phyloP scores from a whole-genome alignment of 331 rosid genomes.

The Malus hybrid region DNA sequence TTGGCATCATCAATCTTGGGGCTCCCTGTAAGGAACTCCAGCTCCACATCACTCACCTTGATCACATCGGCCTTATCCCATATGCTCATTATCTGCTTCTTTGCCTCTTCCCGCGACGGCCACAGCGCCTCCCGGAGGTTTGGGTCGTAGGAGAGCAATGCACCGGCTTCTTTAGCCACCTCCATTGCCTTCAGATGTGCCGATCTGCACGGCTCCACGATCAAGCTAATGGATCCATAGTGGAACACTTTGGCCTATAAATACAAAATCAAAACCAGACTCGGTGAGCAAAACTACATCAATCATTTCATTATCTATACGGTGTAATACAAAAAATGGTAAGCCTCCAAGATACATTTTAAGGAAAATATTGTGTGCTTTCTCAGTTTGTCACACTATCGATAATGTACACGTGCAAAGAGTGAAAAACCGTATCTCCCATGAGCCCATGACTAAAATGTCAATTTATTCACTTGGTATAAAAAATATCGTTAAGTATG shows the following conservation, averaged over 20 bases:
- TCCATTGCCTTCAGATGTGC: conserved; percentile 91
- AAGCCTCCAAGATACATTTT: too few relatives aligned
- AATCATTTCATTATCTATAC: too few relatives aligned
- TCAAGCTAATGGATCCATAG: conserved; percentile 91
- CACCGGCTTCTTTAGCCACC: conserved; percentile 83
- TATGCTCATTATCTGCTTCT: conserved; percentile 71
- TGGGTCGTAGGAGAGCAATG: conserved; percentile 80
- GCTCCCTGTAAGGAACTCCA: conserved; percentile 72
- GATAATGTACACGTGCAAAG: too few relatives aligned
- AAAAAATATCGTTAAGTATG: too few relatives aligned
- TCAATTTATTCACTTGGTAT: too few relatives aligned
- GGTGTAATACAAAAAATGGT: too few relatives aligned
- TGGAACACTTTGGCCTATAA: conserved; percentile 78
- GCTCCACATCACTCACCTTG: conserved; percentile 86
- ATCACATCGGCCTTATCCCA: conserved; percentile 88
- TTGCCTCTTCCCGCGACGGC: conserved; percentile 75
- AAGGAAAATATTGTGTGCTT: too few relatives aligned
- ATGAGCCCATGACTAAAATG: neutral
- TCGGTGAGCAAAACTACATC: neutral
- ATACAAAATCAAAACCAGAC: neutral
- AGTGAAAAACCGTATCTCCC: neutral
- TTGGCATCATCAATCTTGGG: conserved; percentile 63
- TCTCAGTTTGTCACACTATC: too few relatives aligned
- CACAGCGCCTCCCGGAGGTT: conserved; percentile 71
- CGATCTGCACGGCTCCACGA: conserved; percentile 97